Evolutionary conservation across 2,329 filamentous ascomycete species (phyloP), one percentile per base, ranked within the genome.

Genomic region (Trichoderma brevicompactum): DNA sequence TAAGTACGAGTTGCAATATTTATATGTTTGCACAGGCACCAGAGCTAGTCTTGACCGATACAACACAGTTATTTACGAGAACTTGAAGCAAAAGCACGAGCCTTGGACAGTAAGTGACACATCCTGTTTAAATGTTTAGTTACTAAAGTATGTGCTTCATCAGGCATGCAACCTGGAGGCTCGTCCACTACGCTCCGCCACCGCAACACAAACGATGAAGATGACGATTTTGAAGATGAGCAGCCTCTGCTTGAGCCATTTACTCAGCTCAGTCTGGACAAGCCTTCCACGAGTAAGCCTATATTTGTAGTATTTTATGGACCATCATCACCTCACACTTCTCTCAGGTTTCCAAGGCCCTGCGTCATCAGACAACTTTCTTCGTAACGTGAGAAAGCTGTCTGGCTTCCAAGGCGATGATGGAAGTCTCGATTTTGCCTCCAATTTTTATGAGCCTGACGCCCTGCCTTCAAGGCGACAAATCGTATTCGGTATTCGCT

Each of bases 311-410:
- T 13, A n/a, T 17, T 13, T 17, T 5, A 32, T 17, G 15, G 17
- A 8, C 7, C 12, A 13, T 28, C 34, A 10, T 28, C 3, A 58
- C 1, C 7, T 43, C 2, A 10, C 5, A 49, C 17, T 15, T 40
- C 46, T 2, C 15, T 8, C 7, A 75, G 74, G 69, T 61, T 78
- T 77, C 67, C 75, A 76, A 64, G 77, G 77, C 7, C 76, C 77
- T 0, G 77, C 75, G 0, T 76, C 77, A 3, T 77, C 78, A 1
- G 77, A 80, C 68, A 74, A 73, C 48, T 78, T 80, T 50, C 70
- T 79, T 17, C 72, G 73, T n/a, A 76, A 73, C 41, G 74, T 79
- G 19, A 70, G 75, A 15, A 74, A 74, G 19, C 68, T 78, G 0
- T 78, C 77, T 0, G 76, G 73, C n/a, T 70, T 77, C 7, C 67